Base-by-base conservation (phyloP, 805 yeast genomes). In the Starmerella floricola region DNA sequence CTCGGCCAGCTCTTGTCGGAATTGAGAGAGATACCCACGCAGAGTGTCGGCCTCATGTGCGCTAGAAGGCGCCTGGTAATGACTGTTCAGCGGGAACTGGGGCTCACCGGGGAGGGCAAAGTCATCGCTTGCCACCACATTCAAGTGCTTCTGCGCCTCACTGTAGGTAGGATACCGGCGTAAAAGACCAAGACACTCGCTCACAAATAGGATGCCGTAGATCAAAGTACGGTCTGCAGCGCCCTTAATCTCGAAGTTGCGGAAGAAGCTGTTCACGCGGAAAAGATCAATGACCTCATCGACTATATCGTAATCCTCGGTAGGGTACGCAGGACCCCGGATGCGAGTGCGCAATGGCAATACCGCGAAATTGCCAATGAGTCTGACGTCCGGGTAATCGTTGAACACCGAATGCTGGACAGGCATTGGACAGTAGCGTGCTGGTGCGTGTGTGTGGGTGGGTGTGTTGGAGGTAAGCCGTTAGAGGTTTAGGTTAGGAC, bases 171-270 rank as follows among this genome's bases (percentile, higher is more conserved):
- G 61, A 8, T 73, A 68, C 18, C 67, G 57, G 34, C 69, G 59
- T 49, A 91, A 65, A 45, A 75, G 71, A 31, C 78, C 69, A 45
- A 91, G 68, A 62, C 95, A 84, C 57, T 85, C 94, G 38, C 93
- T 82, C 28, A 84, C 76, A 60, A 74, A 91, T 46, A 91, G 66
- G 41, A 91, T 91, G 17, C 98, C 99, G 61, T 91, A 91, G 54
- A 93, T 87, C 46, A 91, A 68, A 10, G 88, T 73, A 52, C 99
- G 72, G 61, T 91, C 99, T 3, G 95, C 80, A 18, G 94, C 82
- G 11, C 95, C 95, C 61, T 85, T 85, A 66, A 91, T 87, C 65
- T 91, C 98, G 61, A 91, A 91, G 68, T 91, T 91, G 60, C 83
- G 81, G 73, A 91, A 91, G 64, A 91, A 88, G 11, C 95, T 82